Evolutionary conservation across 2,329 filamentous ascomycete genomes (phyloP), one percentile per base, ranked within the genome.

Genomic region (Alternaria solani): DNA sequence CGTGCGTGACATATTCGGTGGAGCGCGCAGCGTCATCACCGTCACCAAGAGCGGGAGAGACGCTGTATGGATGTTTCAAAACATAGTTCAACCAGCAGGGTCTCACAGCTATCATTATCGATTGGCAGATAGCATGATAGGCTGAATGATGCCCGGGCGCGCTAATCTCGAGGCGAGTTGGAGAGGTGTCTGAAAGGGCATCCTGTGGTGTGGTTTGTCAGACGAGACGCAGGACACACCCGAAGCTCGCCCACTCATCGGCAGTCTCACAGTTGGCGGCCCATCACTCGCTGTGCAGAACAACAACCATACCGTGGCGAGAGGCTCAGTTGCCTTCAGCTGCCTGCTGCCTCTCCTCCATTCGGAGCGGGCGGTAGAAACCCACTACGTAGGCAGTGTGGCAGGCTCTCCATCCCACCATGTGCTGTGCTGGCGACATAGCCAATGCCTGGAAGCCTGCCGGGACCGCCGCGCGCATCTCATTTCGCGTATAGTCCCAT

Each of bases 31-130:
- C 68, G 63, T 63, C 67, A 65, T 68, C 66, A 68, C 65, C 61
- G 67, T 67, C 64, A 69, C 70, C 55, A 54, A 52, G 51, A 55
- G 65, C 49, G 55, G 56, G 59, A 68, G 30, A 56, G 59, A 63
- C 59, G 60, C 61, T 73, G 69, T 64, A 60, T 73, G 74, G 49
- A 64, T 64, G 73, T 77, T 77, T 78, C 68, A 67, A 75, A 78
- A 78, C 74, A 67, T 64, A 67, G 63, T 63, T 61, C 57, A 71
- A 62, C 63, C 46, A 44, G 23, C 73, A 73, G 72, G 72, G 70
- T 65, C 66, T 43, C 71, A 61, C 67, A 74, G 72, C 51, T 77
- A 77, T 75, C 75, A 72, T 68, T 56, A 78, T 78, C 75, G 75
- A 78, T 78, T 78, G 75, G 75, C 68, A 68, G 57, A 60, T 60